phyloP scores from a whole-genome alignment of 2,329 filamentous ascomycete genomes.

The Rhytidhysteron rufulum region DNA sequence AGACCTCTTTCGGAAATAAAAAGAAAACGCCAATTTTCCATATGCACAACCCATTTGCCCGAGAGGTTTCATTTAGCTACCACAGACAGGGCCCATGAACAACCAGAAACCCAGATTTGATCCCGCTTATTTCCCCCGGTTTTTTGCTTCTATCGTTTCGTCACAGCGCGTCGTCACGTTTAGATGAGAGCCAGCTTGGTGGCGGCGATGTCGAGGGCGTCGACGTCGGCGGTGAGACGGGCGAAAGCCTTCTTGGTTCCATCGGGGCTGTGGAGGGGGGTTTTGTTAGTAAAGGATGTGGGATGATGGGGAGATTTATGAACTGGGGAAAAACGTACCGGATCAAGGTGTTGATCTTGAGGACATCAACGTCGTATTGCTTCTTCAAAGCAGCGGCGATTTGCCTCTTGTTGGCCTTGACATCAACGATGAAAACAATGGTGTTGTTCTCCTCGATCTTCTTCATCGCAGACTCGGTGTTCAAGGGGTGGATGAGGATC shows the following conservation, averaged over 20 bases:
- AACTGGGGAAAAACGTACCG: conserved; percentile 56
- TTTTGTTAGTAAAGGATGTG: not conserved
- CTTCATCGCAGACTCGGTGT: conserved; percentile 99
- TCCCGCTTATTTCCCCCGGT: conserved; percentile 3
- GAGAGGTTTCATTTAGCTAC: too few species aligned
- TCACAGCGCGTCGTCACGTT: too few species aligned
- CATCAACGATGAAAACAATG: conserved; percentile 92
- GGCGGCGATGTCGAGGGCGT: conserved; percentile 97
- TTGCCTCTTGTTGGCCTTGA: conserved; percentile 95
- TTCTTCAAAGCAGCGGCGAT: conserved; percentile 98
- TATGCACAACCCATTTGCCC: too few species aligned
- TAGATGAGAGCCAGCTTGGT: conserved; percentile 99
- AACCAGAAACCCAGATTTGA: conserved; percentile 8
- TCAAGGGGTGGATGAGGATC: conserved; percentile 95
- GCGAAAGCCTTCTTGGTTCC: conserved; percentile 99
- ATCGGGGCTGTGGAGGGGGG: conserved; percentile 84
- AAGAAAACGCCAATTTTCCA: too few species aligned
- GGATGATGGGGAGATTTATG: not conserved
- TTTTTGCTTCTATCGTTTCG: too few species aligned
- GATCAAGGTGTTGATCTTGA: conserved; percentile 99
- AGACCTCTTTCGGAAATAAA: too few species aligned
- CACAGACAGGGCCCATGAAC: too few species aligned
- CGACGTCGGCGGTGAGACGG: conserved; percentile 91
- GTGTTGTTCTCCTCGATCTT: conserved; percentile 99
- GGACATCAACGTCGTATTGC: conserved; percentile 95